Conservation (phyloP, 176 grass and related monocot genomes). For the Ensete ventricosum region DNA sequence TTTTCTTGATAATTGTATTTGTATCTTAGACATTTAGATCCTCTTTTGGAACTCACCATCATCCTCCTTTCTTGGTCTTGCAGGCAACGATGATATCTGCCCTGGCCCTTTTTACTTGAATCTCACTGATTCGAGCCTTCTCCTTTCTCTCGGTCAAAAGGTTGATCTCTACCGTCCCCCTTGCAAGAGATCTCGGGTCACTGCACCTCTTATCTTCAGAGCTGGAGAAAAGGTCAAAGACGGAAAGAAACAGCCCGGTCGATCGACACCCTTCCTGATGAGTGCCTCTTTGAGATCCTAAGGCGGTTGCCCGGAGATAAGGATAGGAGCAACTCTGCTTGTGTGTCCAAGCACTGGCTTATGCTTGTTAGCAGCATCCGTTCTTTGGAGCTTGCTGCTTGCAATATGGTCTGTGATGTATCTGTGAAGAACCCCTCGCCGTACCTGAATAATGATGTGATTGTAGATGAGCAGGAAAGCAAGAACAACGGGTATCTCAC, state of each 20-base stretch:
- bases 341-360: constrained; percentile 86
- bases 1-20: background rate
- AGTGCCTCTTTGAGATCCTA: constrained; percentile 92
- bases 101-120: constrained; percentile 7
- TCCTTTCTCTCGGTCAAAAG: constrained; percentile 27
- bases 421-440: constrained; percentile 25
- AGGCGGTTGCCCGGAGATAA: constrained; percentile 48
- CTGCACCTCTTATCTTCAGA: constrained; percentile 47
- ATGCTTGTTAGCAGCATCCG: constrained; percentile 59
- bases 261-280: constrained; percentile 74
- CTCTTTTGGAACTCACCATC: background rate
- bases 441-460: constrained; percentile 48
- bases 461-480: background rate
- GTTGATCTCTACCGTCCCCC: constrained; percentile 31
- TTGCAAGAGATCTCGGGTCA: constrained; percentile 68
- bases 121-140: constrained; percentile 29
- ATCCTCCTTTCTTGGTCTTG: background rate
- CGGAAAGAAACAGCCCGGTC: constrained; percentile 32
- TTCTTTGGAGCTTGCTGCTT: constrained; percentile 43
- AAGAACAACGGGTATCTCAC: constrained; percentile 30
- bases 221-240: constrained; percentile 5
- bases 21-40: background rate
- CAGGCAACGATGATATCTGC: constrained; percentile 6
- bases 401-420: background rate
- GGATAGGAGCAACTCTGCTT: constrained; percentile 65